Percentiles rank a stretch among this genome's conserved stretches.
Conservation (phyloP, 2,329 filamentous ascomycete species). For the Aureobasidium sp. region DNA sequence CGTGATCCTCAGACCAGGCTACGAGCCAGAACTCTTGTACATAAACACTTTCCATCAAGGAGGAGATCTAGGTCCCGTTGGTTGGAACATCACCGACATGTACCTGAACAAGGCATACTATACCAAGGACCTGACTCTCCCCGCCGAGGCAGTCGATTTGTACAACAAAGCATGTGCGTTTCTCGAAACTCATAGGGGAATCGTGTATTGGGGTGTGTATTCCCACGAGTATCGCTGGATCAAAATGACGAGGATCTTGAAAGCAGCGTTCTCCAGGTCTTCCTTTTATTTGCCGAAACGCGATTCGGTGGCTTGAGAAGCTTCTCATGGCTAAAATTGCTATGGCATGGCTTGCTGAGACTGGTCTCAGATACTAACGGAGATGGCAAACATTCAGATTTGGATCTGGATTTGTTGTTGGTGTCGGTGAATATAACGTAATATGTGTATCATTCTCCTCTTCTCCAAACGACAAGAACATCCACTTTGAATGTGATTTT, state of each 20-base stretch:
- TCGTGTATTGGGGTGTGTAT: background rate
- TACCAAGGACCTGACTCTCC: background rate
- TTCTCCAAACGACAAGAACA: too few relatives aligned
- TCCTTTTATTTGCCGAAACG: background rate
- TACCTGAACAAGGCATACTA: background rate
- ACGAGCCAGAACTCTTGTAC: background rate
- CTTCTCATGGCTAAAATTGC: too few relatives aligned
- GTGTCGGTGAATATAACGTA: too few relatives aligned
- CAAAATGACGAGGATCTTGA: background rate
- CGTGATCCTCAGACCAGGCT: background rate
- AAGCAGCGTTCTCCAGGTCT: background rate
- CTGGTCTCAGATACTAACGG: too few relatives aligned
- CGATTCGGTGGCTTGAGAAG: background rate
- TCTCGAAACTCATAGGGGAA: background rate
- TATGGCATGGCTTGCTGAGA: too few relatives aligned
- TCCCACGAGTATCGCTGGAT: too few relatives aligned
- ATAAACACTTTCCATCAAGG: background rate
- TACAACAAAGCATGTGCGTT: background rate
- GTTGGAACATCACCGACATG: background rate
- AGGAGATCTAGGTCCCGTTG: background rate
- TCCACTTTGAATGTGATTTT: too few relatives aligned
- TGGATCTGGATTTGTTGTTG: too few relatives aligned
- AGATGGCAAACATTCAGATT: too few relatives aligned
- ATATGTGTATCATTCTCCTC: too few relatives aligned
- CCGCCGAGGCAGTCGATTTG: background rate